Percentiles rank a stretch among this genome's conserved stretches.
phyloP scores from a whole-genome alignment of 768 basidiomycete genomes.

The Cystofilobasidium bisporidii region DNA sequence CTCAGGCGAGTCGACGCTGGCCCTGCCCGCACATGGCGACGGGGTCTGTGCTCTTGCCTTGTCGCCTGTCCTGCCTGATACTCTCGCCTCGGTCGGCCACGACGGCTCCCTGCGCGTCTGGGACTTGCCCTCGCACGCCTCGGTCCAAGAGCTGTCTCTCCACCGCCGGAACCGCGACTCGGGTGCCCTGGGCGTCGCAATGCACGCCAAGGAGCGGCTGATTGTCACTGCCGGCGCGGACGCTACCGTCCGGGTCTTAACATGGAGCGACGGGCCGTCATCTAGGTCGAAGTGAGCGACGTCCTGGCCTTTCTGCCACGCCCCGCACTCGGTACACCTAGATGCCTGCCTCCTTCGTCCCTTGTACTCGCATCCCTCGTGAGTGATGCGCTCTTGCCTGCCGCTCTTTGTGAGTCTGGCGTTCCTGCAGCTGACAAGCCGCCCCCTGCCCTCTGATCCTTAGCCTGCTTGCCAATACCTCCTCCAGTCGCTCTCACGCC shows the following conservation, averaged over 20 bases:
- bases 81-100: conserved; percentile 79
- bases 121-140: conserved; percentile 64
- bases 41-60: conserved; percentile 84
- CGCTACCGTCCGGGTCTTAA: conserved; percentile 13
- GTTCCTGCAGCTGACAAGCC: background rate
- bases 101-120: conserved; percentile 93
- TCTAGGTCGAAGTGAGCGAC: background rate
- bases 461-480: background rate
- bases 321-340: background rate
- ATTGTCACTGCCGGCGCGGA: conserved; percentile 94
- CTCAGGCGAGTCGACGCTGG: conserved; percentile 73
- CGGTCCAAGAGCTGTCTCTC: conserved; percentile 72
- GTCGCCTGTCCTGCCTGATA: conserved; percentile 12
- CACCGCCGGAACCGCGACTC: conserved; percentile 85
- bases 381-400: background rate
- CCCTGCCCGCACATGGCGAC: conserved; percentile 82
- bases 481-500: background rate
- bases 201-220: conserved; percentile 70
- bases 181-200: conserved; percentile 79
- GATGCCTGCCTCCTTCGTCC: background rate
- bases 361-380: background rate
- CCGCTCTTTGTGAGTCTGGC: background rate
- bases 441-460: background rate
- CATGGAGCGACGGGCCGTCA: conserved; percentile 8
- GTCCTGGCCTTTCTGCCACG: background rate